Evolutionary conservation across 257 asterid species (phyloP), one percentile per base, ranked within the genome.

Genomic region (Haberlea rhodopensis): DNA sequence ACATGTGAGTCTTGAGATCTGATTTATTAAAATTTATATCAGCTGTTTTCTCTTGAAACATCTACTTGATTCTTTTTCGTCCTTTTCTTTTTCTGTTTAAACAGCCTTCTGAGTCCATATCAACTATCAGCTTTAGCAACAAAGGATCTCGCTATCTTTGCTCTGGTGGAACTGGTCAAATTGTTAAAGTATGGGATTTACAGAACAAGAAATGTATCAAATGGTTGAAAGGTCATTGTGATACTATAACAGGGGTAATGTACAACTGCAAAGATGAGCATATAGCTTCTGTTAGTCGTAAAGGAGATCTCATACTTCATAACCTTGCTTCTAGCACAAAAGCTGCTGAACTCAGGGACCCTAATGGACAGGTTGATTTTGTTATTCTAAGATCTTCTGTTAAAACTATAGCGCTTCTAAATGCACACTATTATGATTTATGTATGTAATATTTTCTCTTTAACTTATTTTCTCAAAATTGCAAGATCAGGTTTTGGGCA

Each of bases 261-360:
- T 90, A 90, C 85, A 94, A 94, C 74, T 94, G 99, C 80, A 94
- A 85, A 80, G 99, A 94, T 76, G 99, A 94, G 71, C 96, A 94
- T 74, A 77, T 94, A 75, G 97, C 97, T 75, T 94, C 99, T 53
- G 85, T 84, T 59, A 90, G 99, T 71, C 94, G 94, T 75, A 90
- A 84, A 73, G 99, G 99, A 40, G 88, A 86, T 77, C 90, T 94
- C 68, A 82, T 94, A 73, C 87, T 94, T 78, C 99, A 94, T 86
- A 94, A 86, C 82, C 97, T 94, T 72, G 87, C 97, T 76, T 87
- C 97, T 76, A 91, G 97, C 74, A 84, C 95, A 23, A 90, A 21
- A 76, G 95, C 97, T 73, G 87, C 96, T 51, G 97, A 90, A 77
- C 87, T 94, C 66, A 86, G 83, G 85, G 99, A 90, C 75, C 97